Evolutionary conservation across 768 basidiomycete species (phyloP), one percentile per base, ranked within the genome.

Genomic region (Trametes sanguinea): DNA sequence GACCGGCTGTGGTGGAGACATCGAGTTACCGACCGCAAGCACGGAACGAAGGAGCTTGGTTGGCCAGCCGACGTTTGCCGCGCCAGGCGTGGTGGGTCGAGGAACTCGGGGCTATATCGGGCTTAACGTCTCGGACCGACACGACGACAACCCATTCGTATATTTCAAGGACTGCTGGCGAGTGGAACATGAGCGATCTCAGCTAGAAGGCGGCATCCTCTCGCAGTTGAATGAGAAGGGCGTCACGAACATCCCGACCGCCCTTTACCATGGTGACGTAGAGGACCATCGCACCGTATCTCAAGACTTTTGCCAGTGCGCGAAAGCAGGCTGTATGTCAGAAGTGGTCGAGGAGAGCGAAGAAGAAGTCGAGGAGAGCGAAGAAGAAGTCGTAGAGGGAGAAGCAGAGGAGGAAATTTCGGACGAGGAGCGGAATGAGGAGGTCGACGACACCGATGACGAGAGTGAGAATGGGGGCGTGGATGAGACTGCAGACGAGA

Each of bases 131-230:
- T 6, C 2, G 17, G 48, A 17, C 45, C 44, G 22, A 22, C 22
- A 22, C 22, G 22, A 4, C 6, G 37, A 9, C 40, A 45, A 6
- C 22, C 22, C 48, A 8, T 46, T 60, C 30, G 59, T 60, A 10
- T 53, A 40, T 42, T 42, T 60, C 30, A 60, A 60, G 59, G 59
- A 60, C 33, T 27, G 30, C 4, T 55, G 53, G 53, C 32, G 60
- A 9, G 57, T 58, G 29, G 57, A 37, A 14, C 50, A 51, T 17
- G 30, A 33, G 3, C 6, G 48, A 11, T 44, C 51, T 2, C 37
- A 39, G 22, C 17, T 32, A 27, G 59, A 60, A 29, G 59, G 59
- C 13, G 44, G 46, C 10, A 45, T 53, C 17, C 33, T 60, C 32
- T 2, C 4, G 9, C 7, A 53, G 2, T 43, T 60, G 3, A 52